Base-by-base conservation (phyloP, 2,329 filamentous ascomycete species). In the Colletotrichum godetiae region DNA sequence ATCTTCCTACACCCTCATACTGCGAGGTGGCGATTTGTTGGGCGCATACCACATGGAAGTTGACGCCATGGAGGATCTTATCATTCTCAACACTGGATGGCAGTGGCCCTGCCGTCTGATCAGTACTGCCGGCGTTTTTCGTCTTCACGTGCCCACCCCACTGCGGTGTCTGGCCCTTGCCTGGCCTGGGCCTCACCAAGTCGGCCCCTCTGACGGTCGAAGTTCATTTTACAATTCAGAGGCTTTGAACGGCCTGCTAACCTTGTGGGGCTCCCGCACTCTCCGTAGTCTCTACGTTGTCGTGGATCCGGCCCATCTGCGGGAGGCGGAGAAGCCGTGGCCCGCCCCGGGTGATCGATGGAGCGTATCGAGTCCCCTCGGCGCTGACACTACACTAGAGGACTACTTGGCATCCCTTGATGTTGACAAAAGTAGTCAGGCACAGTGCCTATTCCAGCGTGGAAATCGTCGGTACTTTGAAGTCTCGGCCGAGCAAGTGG, bases 31-130 rank as follows among this genome's bases (percentile, higher is more conserved):
- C 15, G 27, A 59, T 33, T 31, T n/a, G 5, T 31, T 58, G 7
- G 24, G 29, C 29, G 19, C 52, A 7, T 46, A n/a, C 52, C 52
- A 29, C 24, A 66, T 57, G 31, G 33, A 66, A 53, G 56, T 66
- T 31, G 63, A 66, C 10, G 63, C 63, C 33, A 27, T 19, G n/a
- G 12, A 29, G 15, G 33, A 66, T 57, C 53, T 66, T 8, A 24
- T 66, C 63, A 57, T 66, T 22, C 24, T 66, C 11, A 55, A 37
- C 24, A 66, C 29, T 1, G 64, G 55, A 13, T 59, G 55, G 64
- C 64, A 59, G 29, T 67, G 64, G 64, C 55, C 64, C n/a, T 66
- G 63, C 33, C 52, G 35, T 29, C 52, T 66, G 49, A 57, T 66
- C 53, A 66, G 63, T 11, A 66, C 24, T 24, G 42, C 33, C 63